Percentiles rank a stretch among this genome's conserved stretches.
Conservation (phyloP, 129 eudicot genomes). For the Kitagawia praeruptora region DNA sequence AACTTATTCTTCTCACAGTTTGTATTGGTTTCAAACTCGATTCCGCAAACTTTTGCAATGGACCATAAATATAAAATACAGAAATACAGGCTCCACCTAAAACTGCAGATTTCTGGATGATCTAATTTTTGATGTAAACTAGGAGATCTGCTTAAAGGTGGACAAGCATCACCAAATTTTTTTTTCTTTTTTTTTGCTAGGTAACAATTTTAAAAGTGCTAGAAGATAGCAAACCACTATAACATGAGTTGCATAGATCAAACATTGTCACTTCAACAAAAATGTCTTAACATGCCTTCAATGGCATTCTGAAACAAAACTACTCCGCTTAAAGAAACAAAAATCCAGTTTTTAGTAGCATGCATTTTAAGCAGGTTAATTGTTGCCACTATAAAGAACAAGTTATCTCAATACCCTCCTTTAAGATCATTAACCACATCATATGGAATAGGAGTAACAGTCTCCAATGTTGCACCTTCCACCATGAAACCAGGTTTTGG, state of each 20-base stretch:
- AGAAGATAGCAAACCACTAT: neutral
- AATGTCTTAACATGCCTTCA: neutral
- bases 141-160: neutral
- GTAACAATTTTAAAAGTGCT: neutral
- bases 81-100: no score
- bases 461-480: conserved; percentile 52
- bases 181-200: no score
- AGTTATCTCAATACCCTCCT: conserved; percentile 41
- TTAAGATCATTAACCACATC: conserved; percentile 68
- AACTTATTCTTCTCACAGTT: no score
- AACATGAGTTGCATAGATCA: neutral
- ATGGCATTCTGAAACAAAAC: neutral
- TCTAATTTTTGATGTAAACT: neutral
- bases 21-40: no score
- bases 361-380: neutral
- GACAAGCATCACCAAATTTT: neutral
- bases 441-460: conserved; percentile 67
- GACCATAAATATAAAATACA: no score
- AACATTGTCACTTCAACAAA: neutral
- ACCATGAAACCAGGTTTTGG: conserved; percentile 69
- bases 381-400: neutral
- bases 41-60: no score
- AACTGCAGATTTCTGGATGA: neutral
- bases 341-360: neutral
- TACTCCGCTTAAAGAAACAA: neutral